A percentile compares a stretch with the other conserved stretches of the same genome.
These are phyloP conservation scores for Trametes coccinea DNA, from an alignment of 768 basidiomycete genomes.

Conservation along the genomic window DNA sequence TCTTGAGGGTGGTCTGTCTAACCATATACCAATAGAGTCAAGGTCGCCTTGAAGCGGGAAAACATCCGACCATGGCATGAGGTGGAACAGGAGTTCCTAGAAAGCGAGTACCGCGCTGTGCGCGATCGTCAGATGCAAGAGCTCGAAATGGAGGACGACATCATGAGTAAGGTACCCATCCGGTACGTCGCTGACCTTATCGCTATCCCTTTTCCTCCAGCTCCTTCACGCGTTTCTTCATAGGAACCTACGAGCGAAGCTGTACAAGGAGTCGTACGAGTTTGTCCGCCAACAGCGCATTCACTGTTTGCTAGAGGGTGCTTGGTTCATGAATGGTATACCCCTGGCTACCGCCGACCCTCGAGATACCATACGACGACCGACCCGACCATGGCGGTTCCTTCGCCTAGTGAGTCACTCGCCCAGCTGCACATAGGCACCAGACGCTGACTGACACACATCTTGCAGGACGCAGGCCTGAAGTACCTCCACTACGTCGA, in stretches of 20 bases:
- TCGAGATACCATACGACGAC: constrained; percentile 56
- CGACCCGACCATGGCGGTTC: constrained; percentile 78
- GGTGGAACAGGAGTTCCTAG: constrained; percentile 78
- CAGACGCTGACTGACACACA: too few relatives aligned
- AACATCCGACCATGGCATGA: constrained; percentile 79
- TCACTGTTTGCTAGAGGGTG: constrained; percentile 83
- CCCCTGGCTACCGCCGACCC: constrained; percentile 44
- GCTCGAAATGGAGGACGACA: constrained; percentile 83
- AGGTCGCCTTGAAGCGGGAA: constrained; percentile 73
- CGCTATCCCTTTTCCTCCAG: too few relatives aligned
- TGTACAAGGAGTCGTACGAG: constrained; percentile 88
- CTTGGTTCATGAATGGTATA: constrained; percentile 88
- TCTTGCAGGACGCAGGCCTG: constrained; percentile 66
- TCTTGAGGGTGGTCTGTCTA: background rate
- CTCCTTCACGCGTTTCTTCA: too few relatives aligned
- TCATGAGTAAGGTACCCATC: constrained; percentile 82
- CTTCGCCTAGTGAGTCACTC: constrained; percentile 64
- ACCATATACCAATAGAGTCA: constrained; percentile 50
- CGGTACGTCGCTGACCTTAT: constrained; percentile 49
- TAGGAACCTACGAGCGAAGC: constrained; percentile 80
- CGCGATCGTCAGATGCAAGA: constrained; percentile 90
- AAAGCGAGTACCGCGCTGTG: constrained; percentile 82
- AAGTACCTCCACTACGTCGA: constrained; percentile 88
- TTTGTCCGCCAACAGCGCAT: constrained; percentile 89
- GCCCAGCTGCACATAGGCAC: background rate